Conservation (phyloP, 2,329 filamentous ascomycete species). For the Neonectria sp. region DNA sequence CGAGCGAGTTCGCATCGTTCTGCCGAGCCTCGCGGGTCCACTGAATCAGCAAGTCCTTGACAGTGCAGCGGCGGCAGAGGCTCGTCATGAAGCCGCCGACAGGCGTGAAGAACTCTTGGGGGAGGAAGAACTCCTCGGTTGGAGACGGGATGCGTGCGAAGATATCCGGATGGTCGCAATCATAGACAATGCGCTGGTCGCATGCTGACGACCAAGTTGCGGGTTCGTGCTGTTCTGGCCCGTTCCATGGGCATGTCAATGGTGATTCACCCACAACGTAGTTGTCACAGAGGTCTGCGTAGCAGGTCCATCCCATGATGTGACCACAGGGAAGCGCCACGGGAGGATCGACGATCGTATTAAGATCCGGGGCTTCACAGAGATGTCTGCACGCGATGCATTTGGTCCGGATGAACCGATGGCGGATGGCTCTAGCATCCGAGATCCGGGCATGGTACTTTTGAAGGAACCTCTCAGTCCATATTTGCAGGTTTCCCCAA, state of each 20-base stretch:
- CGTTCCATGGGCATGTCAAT: slow-evolving; percentile 38
- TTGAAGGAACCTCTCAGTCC: slow-evolving; percentile 6
- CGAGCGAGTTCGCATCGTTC: background rate
- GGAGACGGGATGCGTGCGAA: background rate
- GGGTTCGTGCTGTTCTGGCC: slow-evolving; percentile 26
- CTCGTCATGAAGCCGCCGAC: slow-evolving; percentile 2
- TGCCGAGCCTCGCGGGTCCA: slow-evolving; percentile 30
- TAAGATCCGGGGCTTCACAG: slow-evolving; percentile 26
- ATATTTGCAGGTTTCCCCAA: slow-evolving; percentile 16
- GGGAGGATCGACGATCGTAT: slow-evolving; percentile 5
- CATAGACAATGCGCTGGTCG: slow-evolving; percentile 34
- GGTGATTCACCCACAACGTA: background rate
- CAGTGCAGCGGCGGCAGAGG: slow-evolving; percentile 34
- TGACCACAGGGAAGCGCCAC: slow-evolving; percentile 41
- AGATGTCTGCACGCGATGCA: slow-evolving; percentile 35
- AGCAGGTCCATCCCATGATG: slow-evolving; percentile 39
- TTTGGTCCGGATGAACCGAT: slow-evolving; percentile 34
- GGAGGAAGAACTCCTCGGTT: slow-evolving; percentile 6
- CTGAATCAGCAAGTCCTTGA: slow-evolving; percentile 16
- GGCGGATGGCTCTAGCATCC: slow-evolving; percentile 10
- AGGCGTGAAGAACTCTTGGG: slow-evolving; percentile 12
- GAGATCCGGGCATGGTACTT: slow-evolving; percentile 10
- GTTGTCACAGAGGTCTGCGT: slow-evolving; percentile 11
- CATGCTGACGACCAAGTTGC: slow-evolving; percentile 24
- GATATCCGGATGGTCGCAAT: slow-evolving; percentile 30